Evolutionary conservation across 371 early-diverging fungal genomes (phyloP), one percentile per base, ranked within the genome.

Genomic region (Lichtheimia ramosa): DNA sequence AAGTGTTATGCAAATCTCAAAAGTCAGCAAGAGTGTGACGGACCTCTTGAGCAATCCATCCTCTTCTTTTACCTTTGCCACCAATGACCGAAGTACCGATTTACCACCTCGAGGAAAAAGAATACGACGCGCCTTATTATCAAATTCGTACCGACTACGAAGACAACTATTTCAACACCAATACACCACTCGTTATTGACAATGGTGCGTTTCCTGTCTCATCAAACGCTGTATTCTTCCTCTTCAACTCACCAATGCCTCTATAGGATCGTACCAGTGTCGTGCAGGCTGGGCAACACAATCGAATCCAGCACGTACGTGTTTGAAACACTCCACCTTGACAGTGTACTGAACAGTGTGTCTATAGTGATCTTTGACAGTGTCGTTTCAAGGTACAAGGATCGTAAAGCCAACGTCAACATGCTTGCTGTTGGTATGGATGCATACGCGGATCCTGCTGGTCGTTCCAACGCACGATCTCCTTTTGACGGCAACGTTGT

Each of bases 271-370:
- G 15, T 81, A 83, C 55, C 84, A 84, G 58, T 90, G 91, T 60
- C 79, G 91, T 60, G 93, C 91, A 24, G 95, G 95, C 16, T 94
- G 93, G 93, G 87, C 91, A 8, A 74, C 74, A 1, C 90, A 91
- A 56, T 59, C 64, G 2, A 58, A 59, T 10, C 91, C 91, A 7
- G 63, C 83, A 54, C 60, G 91, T 91, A 83, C 58, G 79, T 72
- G 18, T 18, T 55, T 46, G 43, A 13, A 34, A 2, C 20, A 21
- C 27, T 25, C 18, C 23, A 14, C 27, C 15, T 4, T 41, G 10
- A 34, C 34, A 15, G 52, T 3, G 16, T 15, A 28, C 25, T 18
- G 28, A 8, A 15, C 12, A 10, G 5, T 16, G 20, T 52, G 18
- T 15, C 41, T 59, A 0, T 62, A 91, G 91, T 93, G 54, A 73